Conservation (phyloP, 192 early-diverging fungal species). For the Backusella macrospora region DNA sequence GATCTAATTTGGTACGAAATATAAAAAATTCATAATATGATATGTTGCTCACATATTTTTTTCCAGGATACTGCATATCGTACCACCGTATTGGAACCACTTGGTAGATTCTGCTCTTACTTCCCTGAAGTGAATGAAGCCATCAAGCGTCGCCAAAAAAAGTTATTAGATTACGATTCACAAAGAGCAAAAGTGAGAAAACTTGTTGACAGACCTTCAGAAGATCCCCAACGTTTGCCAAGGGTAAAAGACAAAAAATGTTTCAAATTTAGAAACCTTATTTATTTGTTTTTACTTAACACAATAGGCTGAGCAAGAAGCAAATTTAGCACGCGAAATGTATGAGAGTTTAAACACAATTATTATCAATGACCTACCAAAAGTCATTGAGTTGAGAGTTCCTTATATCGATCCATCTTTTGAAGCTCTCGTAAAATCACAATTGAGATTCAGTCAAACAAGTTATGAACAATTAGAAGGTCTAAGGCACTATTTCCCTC, state of each 20-base stretch:
- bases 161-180: constrained; percentile 90
- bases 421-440: constrained; percentile 92
- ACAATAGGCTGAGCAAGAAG: constrained; percentile 79
- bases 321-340: constrained; percentile 68
- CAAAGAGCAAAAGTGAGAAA: constrained; percentile 73
- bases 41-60: background rate
- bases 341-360: constrained; percentile 85
- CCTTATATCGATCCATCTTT: constrained; percentile 95
- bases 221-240: constrained; percentile 69
- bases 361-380: constrained; percentile 86
- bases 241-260: constrained; percentile 42
- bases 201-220: constrained; percentile 77
- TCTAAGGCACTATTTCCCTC: constrained; percentile 63
- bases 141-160: constrained; percentile 86
- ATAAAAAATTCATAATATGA: background rate
- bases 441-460: constrained; percentile 88
- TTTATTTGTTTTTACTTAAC: background rate
- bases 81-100: constrained; percentile 86
- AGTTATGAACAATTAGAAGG: constrained; percentile 75
- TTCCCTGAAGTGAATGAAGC: constrained; percentile 95
- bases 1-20: constrained; percentile 73
- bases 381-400: constrained; percentile 85
- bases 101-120: constrained; percentile 81
- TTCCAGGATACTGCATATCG: constrained; percentile 78
- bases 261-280: background rate